Base-by-base conservation (phyloP, 176 grass and related monocot genomes). In the Elaeis guineensis region DNA sequence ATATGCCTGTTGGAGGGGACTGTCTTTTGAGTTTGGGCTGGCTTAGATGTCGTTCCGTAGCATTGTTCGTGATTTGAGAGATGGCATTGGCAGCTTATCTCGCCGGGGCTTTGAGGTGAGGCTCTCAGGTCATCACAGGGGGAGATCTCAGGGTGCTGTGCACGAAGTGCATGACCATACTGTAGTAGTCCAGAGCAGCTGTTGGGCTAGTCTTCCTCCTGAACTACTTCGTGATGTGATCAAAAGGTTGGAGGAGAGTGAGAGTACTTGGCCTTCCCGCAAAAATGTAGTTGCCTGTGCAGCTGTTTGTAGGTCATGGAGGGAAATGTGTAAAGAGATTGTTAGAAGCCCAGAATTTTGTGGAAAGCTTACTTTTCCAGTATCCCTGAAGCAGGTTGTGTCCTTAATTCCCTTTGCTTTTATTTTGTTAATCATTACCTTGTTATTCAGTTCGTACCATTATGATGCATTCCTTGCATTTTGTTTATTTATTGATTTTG, bases 51-150 rank as follows among this genome's bases (percentile, higher is more conserved):
- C 83, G 22, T 83, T 87, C 54, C 74, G 74, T 61, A 93, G 80
- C 67, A 78, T 93, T 76, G 69, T 93, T 64, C 80, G 51, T 50
- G 89, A 93, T 80, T 62, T 87, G 63, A 93, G 61, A 70, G 89
- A 93, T 50, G 81, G 89, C 75, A 68, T 93, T 20, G 83, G 89
- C 58, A 93, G 80, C 56, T 69, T 93, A 63, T 87, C 89, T 44
- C 80, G 83, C 49, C 66, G 74, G 9, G 80, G 89, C 50, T 87
- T 87, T 44, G 89, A 93, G 25, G 84, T 87, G n/a, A 64, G 62
- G 49, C 20, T 64, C 50, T 51, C 62, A 24, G 62, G 48, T 5
- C 44, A 64, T 51, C 48, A 50, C 21, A 50, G 15, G 20, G 48
- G 48, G 17, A 64, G 51, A n/a, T 64, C 48, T 51, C 62, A 64